Conservation (phyloP, 495 filamentous ascomycete species). For the Tetracladium marchalianum region DNA sequence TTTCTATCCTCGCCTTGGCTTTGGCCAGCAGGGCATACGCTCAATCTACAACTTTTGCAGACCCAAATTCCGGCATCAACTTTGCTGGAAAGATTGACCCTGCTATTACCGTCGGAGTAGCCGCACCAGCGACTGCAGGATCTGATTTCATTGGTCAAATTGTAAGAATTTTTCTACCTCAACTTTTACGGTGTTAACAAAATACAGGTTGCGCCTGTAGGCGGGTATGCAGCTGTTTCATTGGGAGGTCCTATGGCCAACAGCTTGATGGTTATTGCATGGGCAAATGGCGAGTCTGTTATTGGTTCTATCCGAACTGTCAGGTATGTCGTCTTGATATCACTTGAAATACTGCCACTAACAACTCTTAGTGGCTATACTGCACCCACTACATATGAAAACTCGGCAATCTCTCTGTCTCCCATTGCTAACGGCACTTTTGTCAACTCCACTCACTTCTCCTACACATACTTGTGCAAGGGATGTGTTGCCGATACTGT, state of each 20-base stretch:
- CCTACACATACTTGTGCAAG: slow-evolving; percentile 30
- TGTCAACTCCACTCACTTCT: slow-evolving; percentile 26
- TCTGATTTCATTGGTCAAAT: slow-evolving; percentile 32
- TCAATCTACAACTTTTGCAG: slow-evolving; percentile 20
- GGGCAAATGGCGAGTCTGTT: slow-evolving; percentile 32
- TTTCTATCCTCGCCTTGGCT: slow-evolving; percentile 5
- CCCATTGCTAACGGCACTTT: slow-evolving; percentile 27
- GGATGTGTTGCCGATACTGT: slow-evolving; percentile 20
- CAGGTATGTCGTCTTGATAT: slow-evolving; percentile 13
- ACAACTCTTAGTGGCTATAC: slow-evolving; percentile 33
- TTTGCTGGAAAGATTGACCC: slow-evolving; percentile 23
- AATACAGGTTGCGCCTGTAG: slow-evolving; percentile 10
- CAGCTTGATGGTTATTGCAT: slow-evolving; percentile 45
- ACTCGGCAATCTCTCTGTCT: slow-evolving; percentile 17
- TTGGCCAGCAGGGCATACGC: slow-evolving; percentile 5
- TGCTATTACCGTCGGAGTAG: slow-evolving; percentile 39
- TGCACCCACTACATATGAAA: slow-evolving; percentile 41
- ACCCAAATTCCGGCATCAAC: slow-evolving; percentile 24
- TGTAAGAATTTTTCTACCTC: slow-evolving; percentile 15
- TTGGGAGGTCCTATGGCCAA: slow-evolving; percentile 45
- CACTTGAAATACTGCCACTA: neutral
- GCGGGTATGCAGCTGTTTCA: slow-evolving; percentile 43
- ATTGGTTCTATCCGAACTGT: slow-evolving; percentile 45
- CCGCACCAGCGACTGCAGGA: slow-evolving; percentile 37
- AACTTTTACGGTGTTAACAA: neutral